Evolutionary conservation across 2,329 filamentous ascomycete genomes (phyloP).

Genomic region (Diaporthe destruens): DNA sequence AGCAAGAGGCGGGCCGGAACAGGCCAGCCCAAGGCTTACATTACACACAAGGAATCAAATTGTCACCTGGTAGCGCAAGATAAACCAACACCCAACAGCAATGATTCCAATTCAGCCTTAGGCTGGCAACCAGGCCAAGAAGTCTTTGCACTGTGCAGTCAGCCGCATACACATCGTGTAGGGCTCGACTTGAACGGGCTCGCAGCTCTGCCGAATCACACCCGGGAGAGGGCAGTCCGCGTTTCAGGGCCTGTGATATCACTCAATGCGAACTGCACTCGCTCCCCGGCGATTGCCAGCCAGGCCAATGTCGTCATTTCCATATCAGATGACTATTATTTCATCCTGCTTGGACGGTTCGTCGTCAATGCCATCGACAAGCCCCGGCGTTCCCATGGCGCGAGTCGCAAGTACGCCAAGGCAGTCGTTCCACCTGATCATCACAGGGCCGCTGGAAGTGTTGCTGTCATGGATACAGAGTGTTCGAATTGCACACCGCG

Average conservation of each 20-base stretch:
- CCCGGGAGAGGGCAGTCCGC: constrained; percentile 31
- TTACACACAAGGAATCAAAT: background rate
- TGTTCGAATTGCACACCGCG: constrained; percentile 17
- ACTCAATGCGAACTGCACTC: constrained; percentile 26
- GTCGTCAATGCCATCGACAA: constrained; percentile 6
- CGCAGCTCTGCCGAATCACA: constrained; percentile 11
- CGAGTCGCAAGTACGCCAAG: constrained; percentile 8
- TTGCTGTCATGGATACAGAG: background rate
- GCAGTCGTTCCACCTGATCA: constrained; percentile 3
- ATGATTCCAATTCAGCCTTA: constrained; percentile 15
- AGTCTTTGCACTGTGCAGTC: constrained; percentile 24
- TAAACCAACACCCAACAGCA: background rate
- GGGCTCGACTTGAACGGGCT: constrained; percentile 5
- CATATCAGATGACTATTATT: constrained; percentile 34
- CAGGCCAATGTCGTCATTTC: constrained; percentile 10
- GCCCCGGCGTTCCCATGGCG: constrained; percentile 4
- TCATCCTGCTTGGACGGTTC: background rate
- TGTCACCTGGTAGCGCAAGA: background rate
- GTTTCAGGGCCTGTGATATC: constrained; percentile 37
- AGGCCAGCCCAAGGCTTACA: background rate
- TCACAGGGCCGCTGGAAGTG: background rate
- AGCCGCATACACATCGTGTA: constrained; percentile 2
- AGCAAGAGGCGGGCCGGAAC: background rate
- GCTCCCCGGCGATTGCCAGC: constrained; percentile 1
- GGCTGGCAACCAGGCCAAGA: background rate